Evolutionary conservation across 1,284 basidiomycete species (phyloP).

Genomic region (Ganoderma leucocontextum): DNA sequence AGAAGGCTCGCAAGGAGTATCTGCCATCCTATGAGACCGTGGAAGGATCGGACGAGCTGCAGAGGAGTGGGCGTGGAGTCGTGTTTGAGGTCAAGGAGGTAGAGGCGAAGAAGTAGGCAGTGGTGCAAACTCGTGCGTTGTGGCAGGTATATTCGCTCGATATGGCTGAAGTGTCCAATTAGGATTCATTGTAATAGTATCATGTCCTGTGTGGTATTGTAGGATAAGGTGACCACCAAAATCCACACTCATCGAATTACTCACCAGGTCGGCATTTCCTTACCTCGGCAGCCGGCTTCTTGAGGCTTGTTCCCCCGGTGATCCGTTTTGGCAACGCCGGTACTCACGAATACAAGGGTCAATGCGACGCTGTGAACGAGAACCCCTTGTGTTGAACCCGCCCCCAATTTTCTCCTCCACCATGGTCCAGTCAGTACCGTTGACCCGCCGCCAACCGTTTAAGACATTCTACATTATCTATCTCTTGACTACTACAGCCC

Average conservation of each 20-base stretch:
- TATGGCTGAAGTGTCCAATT: neutral
- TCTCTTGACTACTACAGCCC: slow-evolving; percentile 12
- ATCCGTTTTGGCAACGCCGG: neutral
- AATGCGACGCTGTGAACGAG: neutral
- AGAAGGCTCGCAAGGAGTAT: slow-evolving; percentile 46
- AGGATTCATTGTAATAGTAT: neutral
- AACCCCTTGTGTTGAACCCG: neutral
- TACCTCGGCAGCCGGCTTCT: neutral
- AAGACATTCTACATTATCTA: slow-evolving; percentile 28
- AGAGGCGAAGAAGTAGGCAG: slow-evolving; percentile 9
- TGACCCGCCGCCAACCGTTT: slow-evolving; percentile 25
- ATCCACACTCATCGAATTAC: neutral
- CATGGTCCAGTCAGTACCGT: neutral
- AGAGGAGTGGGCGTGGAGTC: slow-evolving; percentile 42
- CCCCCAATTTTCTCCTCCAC: neutral
- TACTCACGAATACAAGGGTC: neutral
- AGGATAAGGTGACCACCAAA: neutral
- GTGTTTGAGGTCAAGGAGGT: slow-evolving; percentile 38
- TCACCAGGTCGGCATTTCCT: neutral
- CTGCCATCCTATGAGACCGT: slow-evolving; percentile 48
- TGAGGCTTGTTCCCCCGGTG: neutral
- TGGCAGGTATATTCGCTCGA: neutral
- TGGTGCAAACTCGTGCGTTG: neutral
- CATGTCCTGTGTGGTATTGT: neutral
- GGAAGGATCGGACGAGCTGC: slow-evolving; percentile 49